Evolutionary conservation across 2,329 filamentous ascomycete species (phyloP).

Genomic region (Aspergillus transmontanensis): DNA sequence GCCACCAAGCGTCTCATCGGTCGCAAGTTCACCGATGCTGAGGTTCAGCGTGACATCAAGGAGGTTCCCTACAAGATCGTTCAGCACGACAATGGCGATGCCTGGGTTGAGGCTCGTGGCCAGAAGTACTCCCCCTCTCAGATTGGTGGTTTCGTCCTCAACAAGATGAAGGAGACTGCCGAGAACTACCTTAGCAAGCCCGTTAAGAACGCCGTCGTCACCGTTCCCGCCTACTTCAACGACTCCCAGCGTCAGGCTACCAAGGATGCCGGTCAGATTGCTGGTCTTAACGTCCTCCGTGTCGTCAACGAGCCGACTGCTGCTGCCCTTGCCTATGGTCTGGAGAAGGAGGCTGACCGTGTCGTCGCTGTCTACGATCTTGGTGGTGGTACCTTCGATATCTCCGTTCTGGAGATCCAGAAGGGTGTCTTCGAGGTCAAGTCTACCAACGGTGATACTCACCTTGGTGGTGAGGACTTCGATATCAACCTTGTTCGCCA

Average conservation of each 20-base stretch:
- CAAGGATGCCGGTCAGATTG: slow-evolving; percentile 96
- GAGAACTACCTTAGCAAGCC: slow-evolving; percentile 89
- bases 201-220: slow-evolving; percentile 95
- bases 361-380: slow-evolving; percentile 96
- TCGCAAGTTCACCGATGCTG: slow-evolving; percentile 89
- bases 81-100: slow-evolving; percentile 93
- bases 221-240: slow-evolving; percentile 98
- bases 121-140: slow-evolving; percentile 98
- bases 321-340: slow-evolving; percentile 90
- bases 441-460: slow-evolving; percentile 98
- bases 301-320: slow-evolving; percentile 98
- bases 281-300: slow-evolving; percentile 94
- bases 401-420: slow-evolving; percentile 95
- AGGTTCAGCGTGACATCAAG: slow-evolving; percentile 96
- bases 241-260: slow-evolving; percentile 97
- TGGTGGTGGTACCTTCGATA: slow-evolving; percentile 98
- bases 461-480: slow-evolving; percentile 97
- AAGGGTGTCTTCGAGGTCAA: slow-evolving; percentile 98
- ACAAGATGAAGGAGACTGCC: slow-evolving; percentile 99
- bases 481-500: slow-evolving; percentile 93
- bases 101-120: slow-evolving; percentile 90
- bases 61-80: slow-evolving; percentile 99
- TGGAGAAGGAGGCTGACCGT: slow-evolving; percentile 90
- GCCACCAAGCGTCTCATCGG: slow-evolving; percentile 98
- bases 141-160: slow-evolving; percentile 92